Evolutionary conservation across 441 rosid species (phyloP).

Genomic region (Adansonia rubrostipa): DNA sequence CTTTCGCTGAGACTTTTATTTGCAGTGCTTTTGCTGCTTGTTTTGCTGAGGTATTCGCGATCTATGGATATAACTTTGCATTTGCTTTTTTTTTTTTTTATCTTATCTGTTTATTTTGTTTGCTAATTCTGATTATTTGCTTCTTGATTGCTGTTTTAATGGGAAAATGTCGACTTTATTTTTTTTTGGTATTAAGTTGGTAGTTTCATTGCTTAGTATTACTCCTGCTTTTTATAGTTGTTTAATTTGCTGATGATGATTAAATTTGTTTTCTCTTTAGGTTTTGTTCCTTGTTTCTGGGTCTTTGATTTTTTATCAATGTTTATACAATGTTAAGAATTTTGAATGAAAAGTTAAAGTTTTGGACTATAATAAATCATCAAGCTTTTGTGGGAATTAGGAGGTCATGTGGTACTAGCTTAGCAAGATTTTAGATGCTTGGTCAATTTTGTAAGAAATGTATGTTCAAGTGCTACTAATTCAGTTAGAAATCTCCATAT

Average conservation of each 20-base stretch:
- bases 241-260: conserved; percentile 6
- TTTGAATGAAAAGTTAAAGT: not conserved
- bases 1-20: conserved; percentile 76
- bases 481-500: conserved; percentile 5
- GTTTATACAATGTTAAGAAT: not conserved
- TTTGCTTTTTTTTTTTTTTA: not conserved
- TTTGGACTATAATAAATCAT: conserved; percentile 2
- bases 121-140: not conserved
- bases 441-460: not conserved
- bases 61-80: conserved; percentile 16
- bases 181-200: not conserved
- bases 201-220: not conserved
- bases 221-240: not conserved
- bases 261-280: not conserved
- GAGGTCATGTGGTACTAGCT: not conserved
- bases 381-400: not conserved
- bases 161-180: not conserved
- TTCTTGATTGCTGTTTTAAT: not conserved
- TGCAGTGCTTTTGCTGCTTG: conserved; percentile 98
- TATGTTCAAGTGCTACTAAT: not conserved
- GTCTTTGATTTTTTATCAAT: not conserved
- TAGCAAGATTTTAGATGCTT: not conserved
- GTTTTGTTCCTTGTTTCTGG: not conserved
- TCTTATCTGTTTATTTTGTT: not conserved
- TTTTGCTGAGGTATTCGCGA: conserved; percentile 79